phyloP scores from a whole-genome alignment of 1,284 basidiomycete species.

The Sphagnurus paluster region DNA sequence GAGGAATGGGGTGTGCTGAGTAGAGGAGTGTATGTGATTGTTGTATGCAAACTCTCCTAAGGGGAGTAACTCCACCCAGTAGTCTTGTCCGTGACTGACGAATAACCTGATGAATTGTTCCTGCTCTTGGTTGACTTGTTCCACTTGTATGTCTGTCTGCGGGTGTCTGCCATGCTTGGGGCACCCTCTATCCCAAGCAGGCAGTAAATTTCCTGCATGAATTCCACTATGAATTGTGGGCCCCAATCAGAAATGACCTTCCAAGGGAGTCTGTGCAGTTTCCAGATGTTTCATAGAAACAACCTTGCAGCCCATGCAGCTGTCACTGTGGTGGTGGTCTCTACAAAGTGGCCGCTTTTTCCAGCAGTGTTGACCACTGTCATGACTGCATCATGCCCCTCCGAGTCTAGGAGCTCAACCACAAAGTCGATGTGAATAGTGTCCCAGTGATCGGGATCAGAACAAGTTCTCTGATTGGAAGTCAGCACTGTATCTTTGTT shows the following conservation, averaged over 20 bases:
- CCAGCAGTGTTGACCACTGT: conserved; percentile 38
- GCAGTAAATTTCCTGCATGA: conserved; percentile 26
- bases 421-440: conserved; percentile 33
- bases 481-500: conserved; percentile 29
- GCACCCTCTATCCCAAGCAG: conserved; percentile 17
- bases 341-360: conserved; percentile 36
- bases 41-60: conserved; percentile 49
- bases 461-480: conserved; percentile 33
- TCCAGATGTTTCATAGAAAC: conserved; percentile 31
- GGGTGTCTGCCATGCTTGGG: conserved; percentile 32
- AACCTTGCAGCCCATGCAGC: conserved; percentile 21
- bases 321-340: conserved; percentile 2
- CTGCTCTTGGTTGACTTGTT: conserved; percentile 43
- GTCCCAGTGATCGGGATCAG: conserved; percentile 37
- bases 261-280: conserved; percentile 32
- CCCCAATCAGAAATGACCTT: conserved; percentile 33
- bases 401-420: conserved; percentile 34
- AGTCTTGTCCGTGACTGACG: conserved; percentile 40
- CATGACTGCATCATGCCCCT: conserved; percentile 35
- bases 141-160: conserved; percentile 38
- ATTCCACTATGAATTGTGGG: conserved; percentile 32
- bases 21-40: conserved; percentile 36
- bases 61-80: conserved; percentile 44
- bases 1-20: conserved; percentile 40
- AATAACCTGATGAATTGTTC: conserved; percentile 40